These are phyloP conservation scores for Neoboletus magnificus DNA, from an alignment of 768 basidiomycete genomes.

Conservation along the genomic window DNA sequence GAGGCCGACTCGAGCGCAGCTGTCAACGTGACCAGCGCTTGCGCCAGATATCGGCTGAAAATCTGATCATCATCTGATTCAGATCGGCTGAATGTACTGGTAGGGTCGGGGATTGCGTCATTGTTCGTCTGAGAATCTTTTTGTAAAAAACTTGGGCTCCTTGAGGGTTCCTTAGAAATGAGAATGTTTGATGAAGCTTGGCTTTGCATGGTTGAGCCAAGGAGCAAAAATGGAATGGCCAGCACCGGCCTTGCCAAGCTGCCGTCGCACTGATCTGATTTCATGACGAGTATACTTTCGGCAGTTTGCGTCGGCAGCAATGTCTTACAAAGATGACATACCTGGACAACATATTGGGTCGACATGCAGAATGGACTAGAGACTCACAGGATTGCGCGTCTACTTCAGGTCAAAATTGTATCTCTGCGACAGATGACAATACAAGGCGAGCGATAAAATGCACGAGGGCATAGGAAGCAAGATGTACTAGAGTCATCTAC, in stretches of 20 bases:
- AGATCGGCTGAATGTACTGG: neutral
- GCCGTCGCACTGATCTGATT: neutral
- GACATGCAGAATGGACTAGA: neutral
- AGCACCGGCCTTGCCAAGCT: neutral
- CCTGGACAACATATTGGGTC: neutral
- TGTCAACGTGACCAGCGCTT: neutral
- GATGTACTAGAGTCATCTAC: constrained; percentile 8
- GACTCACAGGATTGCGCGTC: neutral
- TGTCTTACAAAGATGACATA: neutral
- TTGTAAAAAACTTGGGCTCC: neutral
- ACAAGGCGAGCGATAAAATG: constrained; percentile 6
- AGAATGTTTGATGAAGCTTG: neutral
- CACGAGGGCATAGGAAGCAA: neutral
- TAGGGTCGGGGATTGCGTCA: neutral
- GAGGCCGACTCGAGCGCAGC: neutral
- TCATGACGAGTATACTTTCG: neutral
- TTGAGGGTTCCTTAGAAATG: neutral
- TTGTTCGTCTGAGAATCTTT: neutral
- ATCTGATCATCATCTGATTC: neutral
- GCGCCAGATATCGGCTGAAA: neutral
- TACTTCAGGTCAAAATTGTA: neutral
- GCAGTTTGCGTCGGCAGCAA: neutral
- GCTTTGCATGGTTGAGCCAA: neutral
- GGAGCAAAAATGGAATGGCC: neutral
- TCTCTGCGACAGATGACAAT: constrained; percentile 2